phyloP scores from a whole-genome alignment of 257 asterid species.

The Orobanche coerulescens region DNA sequence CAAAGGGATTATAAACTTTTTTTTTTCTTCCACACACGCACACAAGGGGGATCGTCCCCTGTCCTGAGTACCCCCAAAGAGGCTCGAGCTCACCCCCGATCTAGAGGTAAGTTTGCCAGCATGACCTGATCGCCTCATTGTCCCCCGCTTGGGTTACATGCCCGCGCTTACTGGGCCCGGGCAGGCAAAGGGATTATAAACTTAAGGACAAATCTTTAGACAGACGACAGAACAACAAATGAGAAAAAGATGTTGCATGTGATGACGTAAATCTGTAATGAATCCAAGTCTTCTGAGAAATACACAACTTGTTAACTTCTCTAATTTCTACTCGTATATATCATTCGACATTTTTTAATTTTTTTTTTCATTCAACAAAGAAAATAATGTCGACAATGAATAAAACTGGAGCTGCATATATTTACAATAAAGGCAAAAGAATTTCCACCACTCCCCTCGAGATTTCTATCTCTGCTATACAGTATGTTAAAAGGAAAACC shows the following conservation, averaged over 20 bases:
- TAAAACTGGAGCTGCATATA: background rate
- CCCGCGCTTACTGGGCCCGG: too few species aligned
- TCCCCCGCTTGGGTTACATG: too few species aligned
- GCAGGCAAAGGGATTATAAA: too few species aligned
- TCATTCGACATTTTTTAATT: slow-evolving; percentile 1
- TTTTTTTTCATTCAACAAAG: background rate
- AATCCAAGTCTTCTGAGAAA: too few species aligned
- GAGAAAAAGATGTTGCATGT: background rate
- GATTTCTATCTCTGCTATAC: slow-evolving; percentile 22
- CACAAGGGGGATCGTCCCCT: too few species aligned
- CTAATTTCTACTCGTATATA: background rate
- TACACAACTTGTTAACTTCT: background rate
- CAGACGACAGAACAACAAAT: background rate
- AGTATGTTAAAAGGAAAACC: background rate
- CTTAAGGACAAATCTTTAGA: too few species aligned
- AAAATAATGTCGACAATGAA: background rate
- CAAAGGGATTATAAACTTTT: too few species aligned
- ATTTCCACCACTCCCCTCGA: slow-evolving; percentile 6
- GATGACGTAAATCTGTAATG: background rate
- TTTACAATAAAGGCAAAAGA: slow-evolving; percentile 15
- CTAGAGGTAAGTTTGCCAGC: too few species aligned
- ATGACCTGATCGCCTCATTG: too few species aligned
- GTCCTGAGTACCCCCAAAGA: too few species aligned
- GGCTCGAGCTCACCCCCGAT: too few species aligned
- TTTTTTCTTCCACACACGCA: too few species aligned